phyloP scores from a whole-genome alignment of 192 early-diverging fungal genomes.

The Allomyces arbusculus region DNA sequence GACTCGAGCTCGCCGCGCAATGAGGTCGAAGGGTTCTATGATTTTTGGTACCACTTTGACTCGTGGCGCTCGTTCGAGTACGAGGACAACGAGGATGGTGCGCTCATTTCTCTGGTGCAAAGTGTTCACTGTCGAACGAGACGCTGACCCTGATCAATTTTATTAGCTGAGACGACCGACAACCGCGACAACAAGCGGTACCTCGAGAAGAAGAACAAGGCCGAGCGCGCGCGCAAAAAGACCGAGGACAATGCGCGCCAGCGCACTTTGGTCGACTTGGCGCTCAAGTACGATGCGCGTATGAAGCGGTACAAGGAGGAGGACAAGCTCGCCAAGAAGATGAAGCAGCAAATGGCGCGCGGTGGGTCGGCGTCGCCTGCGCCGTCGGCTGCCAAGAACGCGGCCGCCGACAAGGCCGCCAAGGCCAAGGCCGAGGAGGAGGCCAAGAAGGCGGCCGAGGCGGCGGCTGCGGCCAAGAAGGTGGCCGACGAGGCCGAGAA shows the following conservation, averaged over 20 bases:
- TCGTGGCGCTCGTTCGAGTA: slow-evolving; percentile 97
- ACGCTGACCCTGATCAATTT: too few species aligned
- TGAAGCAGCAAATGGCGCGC: slow-evolving; percentile 41
- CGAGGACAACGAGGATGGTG: slow-evolving; percentile 90
- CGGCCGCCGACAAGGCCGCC: slow-evolving; percentile 12
- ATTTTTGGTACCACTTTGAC: slow-evolving; percentile 73
- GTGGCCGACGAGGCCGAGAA: slow-evolving; percentile 33
- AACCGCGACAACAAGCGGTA: slow-evolving; percentile 87
- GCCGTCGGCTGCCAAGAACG: slow-evolving; percentile 23
- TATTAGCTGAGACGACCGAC: not conserved
- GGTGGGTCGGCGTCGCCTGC: slow-evolving; percentile 1
- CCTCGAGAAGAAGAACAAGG: slow-evolving; percentile 86
- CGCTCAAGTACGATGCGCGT: slow-evolving; percentile 69
- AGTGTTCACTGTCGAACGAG: not conserved
- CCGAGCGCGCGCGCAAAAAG: slow-evolving; percentile 75
- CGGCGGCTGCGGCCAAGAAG: too few species aligned
- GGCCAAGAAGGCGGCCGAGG: not conserved
- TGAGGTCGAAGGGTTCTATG: slow-evolving; percentile 61
- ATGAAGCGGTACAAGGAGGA: slow-evolving; percentile 72
- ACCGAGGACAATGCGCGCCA: slow-evolving; percentile 92
- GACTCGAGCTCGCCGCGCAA: slow-evolving; percentile 33
- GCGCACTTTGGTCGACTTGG: slow-evolving; percentile 63
- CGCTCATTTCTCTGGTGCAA: slow-evolving; percentile 3
- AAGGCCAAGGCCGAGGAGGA: slow-evolving; percentile 33
- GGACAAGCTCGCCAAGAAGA: slow-evolving; percentile 77